These are phyloP conservation scores for Naematelia aurantialba DNA, from an alignment of 768 basidiomycete species.

Conservation along the genomic window DNA sequence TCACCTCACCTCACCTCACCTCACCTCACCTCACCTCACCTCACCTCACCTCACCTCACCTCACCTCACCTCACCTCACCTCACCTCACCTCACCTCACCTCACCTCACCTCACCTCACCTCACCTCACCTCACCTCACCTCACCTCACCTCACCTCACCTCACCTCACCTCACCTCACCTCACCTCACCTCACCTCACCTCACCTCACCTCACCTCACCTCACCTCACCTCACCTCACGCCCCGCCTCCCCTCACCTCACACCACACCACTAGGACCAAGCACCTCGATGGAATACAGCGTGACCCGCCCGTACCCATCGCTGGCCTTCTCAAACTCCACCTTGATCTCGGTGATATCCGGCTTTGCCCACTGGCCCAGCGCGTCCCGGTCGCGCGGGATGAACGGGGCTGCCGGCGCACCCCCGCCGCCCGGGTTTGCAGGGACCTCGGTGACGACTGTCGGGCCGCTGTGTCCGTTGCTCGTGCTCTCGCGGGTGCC, in stretches of 20 bases:
- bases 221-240: too few relatives aligned
- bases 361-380: constrained; percentile 9
- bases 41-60: too few relatives aligned
- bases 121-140: too few relatives aligned
- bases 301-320: constrained; percentile 46
- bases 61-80: too few relatives aligned
- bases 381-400: background rate
- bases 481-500: background rate
- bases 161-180: too few relatives aligned
- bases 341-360: constrained; percentile 40
- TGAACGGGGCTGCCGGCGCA: constrained; percentile 7
- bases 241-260: background rate
- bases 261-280: constrained; percentile 13
- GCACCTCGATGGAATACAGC: constrained; percentile 42
- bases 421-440: constrained; percentile 15
- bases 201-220: too few relatives aligned
- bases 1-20: too few relatives aligned
- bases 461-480: background rate
- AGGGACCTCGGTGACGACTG: constrained; percentile 17
- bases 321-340: constrained; percentile 47
- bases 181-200: too few relatives aligned
- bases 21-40: too few relatives aligned
- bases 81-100: too few relatives aligned
- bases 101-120: too few relatives aligned
- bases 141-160: too few relatives aligned